These are phyloP conservation scores for Cyphellophora attinorum DNA, from an alignment of 2,329 filamentous ascomycete genomes.

Conservation along the genomic window DNA sequence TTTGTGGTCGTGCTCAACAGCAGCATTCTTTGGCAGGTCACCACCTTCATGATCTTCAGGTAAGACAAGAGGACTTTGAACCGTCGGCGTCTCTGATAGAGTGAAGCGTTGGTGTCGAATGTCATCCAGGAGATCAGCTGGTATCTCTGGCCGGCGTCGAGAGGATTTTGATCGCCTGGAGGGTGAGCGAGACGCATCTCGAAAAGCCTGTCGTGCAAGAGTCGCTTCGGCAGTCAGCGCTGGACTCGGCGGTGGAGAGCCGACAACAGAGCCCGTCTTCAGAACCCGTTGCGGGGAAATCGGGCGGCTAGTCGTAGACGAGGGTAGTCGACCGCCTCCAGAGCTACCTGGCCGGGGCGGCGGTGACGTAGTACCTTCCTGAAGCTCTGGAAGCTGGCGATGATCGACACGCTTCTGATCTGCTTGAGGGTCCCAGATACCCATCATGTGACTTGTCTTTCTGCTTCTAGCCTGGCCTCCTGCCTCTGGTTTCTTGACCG, in stretches of 20 bases:
- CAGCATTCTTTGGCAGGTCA: not conserved
- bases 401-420: constrained; percentile 4
- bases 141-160: not conserved
- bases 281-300: not conserved
- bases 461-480: constrained; percentile 48
- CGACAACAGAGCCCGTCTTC: not conserved
- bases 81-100: not conserved
- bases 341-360: not conserved
- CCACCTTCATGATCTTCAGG: not conserved
- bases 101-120: not conserved
- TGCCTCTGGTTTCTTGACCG: constrained; percentile 47
- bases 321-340: not conserved
- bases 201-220: not conserved
- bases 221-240: not conserved
- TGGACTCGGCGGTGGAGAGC: not conserved
- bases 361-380: not conserved
- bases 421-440: constrained; percentile 44
- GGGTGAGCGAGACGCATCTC: not conserved
- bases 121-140: constrained; percentile 1
- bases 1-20: not conserved
- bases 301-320: not conserved
- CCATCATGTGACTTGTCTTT: constrained; percentile 57
- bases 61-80: not conserved
- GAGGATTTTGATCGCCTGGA: not conserved
- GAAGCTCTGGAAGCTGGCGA: not conserved